These are phyloP conservation scores for Pyronema omphalodes DNA, from an alignment of 495 filamentous ascomycete genomes.

Conservation along the genomic window DNA sequence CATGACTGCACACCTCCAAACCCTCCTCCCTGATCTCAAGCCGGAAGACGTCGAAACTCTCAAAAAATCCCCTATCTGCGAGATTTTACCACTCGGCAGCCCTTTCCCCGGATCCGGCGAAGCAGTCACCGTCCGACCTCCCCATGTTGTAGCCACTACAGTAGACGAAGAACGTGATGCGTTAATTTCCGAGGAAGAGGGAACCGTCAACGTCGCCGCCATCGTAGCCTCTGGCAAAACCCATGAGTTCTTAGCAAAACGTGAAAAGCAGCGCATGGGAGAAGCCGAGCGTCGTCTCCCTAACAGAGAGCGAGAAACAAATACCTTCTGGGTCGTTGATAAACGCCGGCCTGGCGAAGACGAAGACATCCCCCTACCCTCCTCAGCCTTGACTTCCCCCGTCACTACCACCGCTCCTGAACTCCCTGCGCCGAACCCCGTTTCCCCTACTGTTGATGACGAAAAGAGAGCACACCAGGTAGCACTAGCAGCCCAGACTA, in stretches of 20 bases:
- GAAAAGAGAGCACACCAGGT: constrained; percentile 12
- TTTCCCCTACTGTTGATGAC: constrained; percentile 2
- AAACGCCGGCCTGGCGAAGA: constrained; percentile 28
- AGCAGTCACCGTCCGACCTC: constrained; percentile 20
- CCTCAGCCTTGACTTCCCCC: constrained; percentile 9
- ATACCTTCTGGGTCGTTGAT: constrained; percentile 70
- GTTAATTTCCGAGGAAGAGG: constrained; percentile 49
- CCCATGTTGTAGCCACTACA: constrained; percentile 10
- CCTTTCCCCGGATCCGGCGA: constrained; percentile 33
- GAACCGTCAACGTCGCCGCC: constrained; percentile 80
- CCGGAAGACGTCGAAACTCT: constrained; percentile 55
- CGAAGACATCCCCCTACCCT: constrained; percentile 15
- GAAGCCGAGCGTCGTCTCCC: constrained; percentile 49
- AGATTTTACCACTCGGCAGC: constrained; percentile 56
- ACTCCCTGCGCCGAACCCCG: constrained; percentile 3
- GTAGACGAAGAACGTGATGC: constrained; percentile 20
- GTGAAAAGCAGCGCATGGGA: constrained; percentile 67
- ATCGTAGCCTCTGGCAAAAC: constrained; percentile 86
- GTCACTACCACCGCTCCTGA: constrained; percentile 10
- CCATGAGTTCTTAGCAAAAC: constrained; percentile 72
- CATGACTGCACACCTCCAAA: constrained; percentile 58
- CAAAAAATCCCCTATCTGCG: constrained; percentile 74
- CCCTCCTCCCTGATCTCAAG: constrained; percentile 63
- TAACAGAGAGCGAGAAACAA: constrained; percentile 61
- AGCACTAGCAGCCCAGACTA: constrained; percentile 23